A percentile compares a stretch with the other conserved stretches of the same genome.
phyloP scores from a whole-genome alignment of 257 asterid genomes.

The Knoxia roxburghii region DNA sequence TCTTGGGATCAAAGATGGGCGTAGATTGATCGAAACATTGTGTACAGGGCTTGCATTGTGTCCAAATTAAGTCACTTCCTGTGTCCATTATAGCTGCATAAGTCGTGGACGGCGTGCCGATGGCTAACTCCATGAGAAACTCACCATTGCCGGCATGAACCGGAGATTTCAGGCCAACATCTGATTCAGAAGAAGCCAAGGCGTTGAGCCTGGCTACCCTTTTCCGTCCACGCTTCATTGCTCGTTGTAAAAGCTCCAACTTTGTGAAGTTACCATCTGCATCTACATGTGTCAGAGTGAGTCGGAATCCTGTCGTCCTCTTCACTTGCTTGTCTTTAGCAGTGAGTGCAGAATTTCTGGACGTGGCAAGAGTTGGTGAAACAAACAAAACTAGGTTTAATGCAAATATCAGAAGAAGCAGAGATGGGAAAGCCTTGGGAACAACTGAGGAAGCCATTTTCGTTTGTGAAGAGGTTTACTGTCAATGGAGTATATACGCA shows the following conservation, averaged over 20 bases:
- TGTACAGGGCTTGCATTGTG: slow-evolving; percentile 64
- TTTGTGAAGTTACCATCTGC: slow-evolving; percentile 51
- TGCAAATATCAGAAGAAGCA: slow-evolving; percentile 14
- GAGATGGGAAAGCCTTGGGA: slow-evolving; percentile 1
- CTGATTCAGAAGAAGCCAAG: slow-evolving; percentile 37
- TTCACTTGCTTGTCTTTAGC: not conserved
- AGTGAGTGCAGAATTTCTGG: slow-evolving; percentile 24
- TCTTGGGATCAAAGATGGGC: slow-evolving; percentile 51
- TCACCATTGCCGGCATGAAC: slow-evolving; percentile 79
- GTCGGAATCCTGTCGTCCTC: slow-evolving; percentile 40
- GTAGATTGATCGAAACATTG: slow-evolving; percentile 46
- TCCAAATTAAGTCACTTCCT: slow-evolving; percentile 70
- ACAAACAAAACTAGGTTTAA: slow-evolving; percentile 15
- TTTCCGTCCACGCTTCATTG: slow-evolving; percentile 56
- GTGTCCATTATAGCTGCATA: slow-evolving; percentile 67
- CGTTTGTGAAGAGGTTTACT: not conserved
- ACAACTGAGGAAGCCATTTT: slow-evolving; percentile 21
- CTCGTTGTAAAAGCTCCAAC: slow-evolving; percentile 53
- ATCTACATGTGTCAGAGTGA: slow-evolving; percentile 55
- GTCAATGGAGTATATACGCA: too few species aligned
- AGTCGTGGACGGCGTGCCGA: slow-evolving; percentile 54
- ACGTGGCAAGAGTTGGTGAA: slow-evolving; percentile 34
- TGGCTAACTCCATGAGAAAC: slow-evolving; percentile 60
- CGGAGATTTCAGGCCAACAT: slow-evolving; percentile 37
- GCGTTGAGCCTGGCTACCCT: slow-evolving; percentile 38